A percentile compares a stretch with the other conserved stretches of the same genome.
These are phyloP conservation scores for Neltuma alba DNA, from an alignment of 306 rosid genomes.

Conservation along the genomic window DNA sequence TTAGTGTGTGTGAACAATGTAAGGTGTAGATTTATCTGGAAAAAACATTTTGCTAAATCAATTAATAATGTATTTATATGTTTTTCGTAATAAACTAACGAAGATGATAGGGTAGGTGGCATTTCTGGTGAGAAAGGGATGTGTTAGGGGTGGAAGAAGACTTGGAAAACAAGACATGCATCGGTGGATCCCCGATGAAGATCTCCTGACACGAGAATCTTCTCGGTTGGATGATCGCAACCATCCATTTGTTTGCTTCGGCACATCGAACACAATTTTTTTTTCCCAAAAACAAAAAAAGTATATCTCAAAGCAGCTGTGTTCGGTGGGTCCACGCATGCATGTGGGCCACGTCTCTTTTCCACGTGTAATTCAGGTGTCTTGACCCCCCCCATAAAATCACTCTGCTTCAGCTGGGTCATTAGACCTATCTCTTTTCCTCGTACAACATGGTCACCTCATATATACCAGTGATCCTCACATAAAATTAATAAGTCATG, in stretches of 20 bases:
- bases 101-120: neutral
- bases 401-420: neutral
- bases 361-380: neutral
- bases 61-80: neutral
- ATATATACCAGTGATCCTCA: neutral
- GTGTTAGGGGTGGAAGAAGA: neutral
- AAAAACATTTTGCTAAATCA: neutral
- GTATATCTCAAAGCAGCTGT: neutral
- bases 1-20: neutral
- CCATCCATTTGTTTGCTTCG: slow-evolving; percentile 49
- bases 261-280: neutral
- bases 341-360: neutral
- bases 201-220: slow-evolving; percentile 72
- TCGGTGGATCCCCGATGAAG: slow-evolving; percentile 47
- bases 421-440: neutral
- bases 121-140: neutral
- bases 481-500: neutral
- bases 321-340: slow-evolving; percentile 9
- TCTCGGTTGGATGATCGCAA: slow-evolving; percentile 49
- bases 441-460: neutral
- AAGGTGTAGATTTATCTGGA: neutral
- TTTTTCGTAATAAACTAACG: neutral
- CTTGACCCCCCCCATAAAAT: neutral
- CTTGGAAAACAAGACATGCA: slow-evolving; percentile 20
- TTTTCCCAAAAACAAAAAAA: neutral